A percentile compares a stretch with the other conserved stretches of the same genome.
These are phyloP conservation scores for Gossypium aridum DNA, from an alignment of 441 rosid genomes.

Conservation along the genomic window DNA sequence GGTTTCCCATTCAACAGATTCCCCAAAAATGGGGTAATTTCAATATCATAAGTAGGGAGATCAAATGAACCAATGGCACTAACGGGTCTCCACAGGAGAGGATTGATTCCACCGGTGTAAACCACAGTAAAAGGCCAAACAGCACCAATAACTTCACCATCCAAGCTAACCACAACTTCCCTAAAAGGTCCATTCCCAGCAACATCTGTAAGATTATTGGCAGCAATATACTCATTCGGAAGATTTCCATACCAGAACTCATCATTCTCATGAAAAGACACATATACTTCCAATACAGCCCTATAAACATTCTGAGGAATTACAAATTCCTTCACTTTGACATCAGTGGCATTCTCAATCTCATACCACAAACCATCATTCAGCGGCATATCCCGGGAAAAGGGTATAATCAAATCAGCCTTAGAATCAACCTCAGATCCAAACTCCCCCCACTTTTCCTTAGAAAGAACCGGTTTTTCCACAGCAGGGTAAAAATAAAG, in stretches of 20 bases:
- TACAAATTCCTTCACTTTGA: slow-evolving; percentile 36
- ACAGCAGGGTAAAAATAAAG: slow-evolving; percentile 57
- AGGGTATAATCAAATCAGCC: slow-evolving; percentile 80
- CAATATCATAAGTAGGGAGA: slow-evolving; percentile 78
- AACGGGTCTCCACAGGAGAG: slow-evolving; percentile 78
- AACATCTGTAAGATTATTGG: slow-evolving; percentile 40
- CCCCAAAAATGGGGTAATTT: slow-evolving; percentile 71
- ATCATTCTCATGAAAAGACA: slow-evolving; percentile 86
- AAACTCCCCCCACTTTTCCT: slow-evolving; percentile 11
- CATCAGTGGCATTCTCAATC: slow-evolving; percentile 40
- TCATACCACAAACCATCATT: slow-evolving; percentile 82
- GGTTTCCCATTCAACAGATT: slow-evolving; percentile 55
- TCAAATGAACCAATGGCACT: slow-evolving; percentile 73
- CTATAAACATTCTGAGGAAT: slow-evolving; percentile 75
- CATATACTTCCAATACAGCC: slow-evolving; percentile 84
- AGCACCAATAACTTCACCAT: slow-evolving; percentile 55
- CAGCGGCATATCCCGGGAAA: slow-evolving; percentile 55
- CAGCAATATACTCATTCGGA: slow-evolving; percentile 60
- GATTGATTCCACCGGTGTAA: slow-evolving; percentile 78
- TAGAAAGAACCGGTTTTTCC: not conserved
- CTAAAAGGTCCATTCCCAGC: slow-evolving; percentile 88
- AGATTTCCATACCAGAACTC: slow-evolving; percentile 74
- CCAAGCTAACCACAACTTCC: slow-evolving; percentile 73
- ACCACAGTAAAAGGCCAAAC: slow-evolving; percentile 91
- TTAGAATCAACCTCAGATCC: slow-evolving; percentile 25